Evolutionary conservation across 192 early-diverging fungal genomes (phyloP).

Genomic region (Mortierella alpina): DNA sequence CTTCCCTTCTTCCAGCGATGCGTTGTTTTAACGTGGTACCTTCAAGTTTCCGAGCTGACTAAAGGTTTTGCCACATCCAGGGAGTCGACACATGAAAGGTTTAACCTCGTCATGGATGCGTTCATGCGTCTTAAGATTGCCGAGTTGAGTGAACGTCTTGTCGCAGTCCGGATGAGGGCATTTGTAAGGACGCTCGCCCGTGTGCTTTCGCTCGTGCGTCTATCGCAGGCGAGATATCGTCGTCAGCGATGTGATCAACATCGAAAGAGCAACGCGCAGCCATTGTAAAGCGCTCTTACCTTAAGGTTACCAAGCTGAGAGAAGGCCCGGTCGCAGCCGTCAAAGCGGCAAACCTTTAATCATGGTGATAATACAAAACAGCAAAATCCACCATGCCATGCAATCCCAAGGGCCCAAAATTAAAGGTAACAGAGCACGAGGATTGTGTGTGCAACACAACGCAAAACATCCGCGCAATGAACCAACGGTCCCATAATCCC

Average conservation of each 20-base stretch:
- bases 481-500: conserved; percentile 29
- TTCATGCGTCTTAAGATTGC: conserved; percentile 83
- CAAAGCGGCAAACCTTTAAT: conserved; percentile 70
- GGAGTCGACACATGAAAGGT: conserved; percentile 77
- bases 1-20: too few species aligned
- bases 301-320: conserved; percentile 79
- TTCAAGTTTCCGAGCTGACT: conserved; percentile 80
- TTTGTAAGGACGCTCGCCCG: conserved; percentile 38
- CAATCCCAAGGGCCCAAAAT: conserved; percentile 1
- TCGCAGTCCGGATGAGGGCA: conserved; percentile 73
- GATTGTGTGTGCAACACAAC: conserved; percentile 16
- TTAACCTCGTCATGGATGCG: conserved; percentile 81
- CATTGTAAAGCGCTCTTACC: conserved; percentile 7
- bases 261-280: too few species aligned
- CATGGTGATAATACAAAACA: not conserved
- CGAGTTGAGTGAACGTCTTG: conserved; percentile 81
- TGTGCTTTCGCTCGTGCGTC: conserved; percentile 46
- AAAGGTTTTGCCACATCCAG: conserved; percentile 77
- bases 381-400: not conserved
- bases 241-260: too few species aligned
- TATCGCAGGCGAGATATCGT: not conserved
- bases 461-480: conserved; percentile 35
- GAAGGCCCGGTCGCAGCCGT: conserved; percentile 75
- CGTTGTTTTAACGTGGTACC: conserved; percentile 1
- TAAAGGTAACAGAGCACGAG: conserved; percentile 32